phyloP scores from a whole-genome alignment of 148 eudicot genomes.

The Euryodendron excelsum region DNA sequence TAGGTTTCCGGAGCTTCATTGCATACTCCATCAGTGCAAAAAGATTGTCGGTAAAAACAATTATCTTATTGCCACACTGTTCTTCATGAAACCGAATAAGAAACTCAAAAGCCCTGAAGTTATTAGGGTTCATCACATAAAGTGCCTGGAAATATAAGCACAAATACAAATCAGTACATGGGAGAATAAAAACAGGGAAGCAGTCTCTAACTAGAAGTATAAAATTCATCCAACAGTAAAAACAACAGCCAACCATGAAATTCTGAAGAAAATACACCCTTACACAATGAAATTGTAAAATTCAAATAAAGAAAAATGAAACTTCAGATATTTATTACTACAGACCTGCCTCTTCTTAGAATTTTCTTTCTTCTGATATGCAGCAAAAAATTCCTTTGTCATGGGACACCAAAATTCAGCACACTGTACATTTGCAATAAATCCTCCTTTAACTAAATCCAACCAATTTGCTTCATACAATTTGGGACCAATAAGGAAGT shows the following conservation, averaged over 20 bases:
- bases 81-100: constrained; percentile 90
- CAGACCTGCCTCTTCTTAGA: constrained; percentile 92
- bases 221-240: neutral
- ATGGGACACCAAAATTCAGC: constrained; percentile 99
- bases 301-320: neutral
- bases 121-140: constrained; percentile 98
- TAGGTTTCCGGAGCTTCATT: constrained; percentile 83
- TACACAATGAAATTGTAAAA: neutral
- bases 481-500: constrained; percentile 96
- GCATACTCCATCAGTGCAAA: constrained; percentile 96
- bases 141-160: constrained; percentile 56
- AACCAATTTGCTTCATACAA: constrained; percentile 98
- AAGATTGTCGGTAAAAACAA: constrained; percentile 98
- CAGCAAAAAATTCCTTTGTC: constrained; percentile 98
- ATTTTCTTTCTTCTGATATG: constrained; percentile 92
- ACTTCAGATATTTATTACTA: neutral
- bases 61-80: constrained; percentile 93
- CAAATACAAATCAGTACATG: neutral
- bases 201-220: neutral
- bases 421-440: constrained; percentile 97
- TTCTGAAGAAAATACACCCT: neutral
- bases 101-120: constrained; percentile 94
- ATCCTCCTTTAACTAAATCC: constrained; percentile 96
- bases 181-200: neutral
- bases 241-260: neutral